Conservation (phyloP, 805 yeast species). For the Candida saitoana region DNA sequence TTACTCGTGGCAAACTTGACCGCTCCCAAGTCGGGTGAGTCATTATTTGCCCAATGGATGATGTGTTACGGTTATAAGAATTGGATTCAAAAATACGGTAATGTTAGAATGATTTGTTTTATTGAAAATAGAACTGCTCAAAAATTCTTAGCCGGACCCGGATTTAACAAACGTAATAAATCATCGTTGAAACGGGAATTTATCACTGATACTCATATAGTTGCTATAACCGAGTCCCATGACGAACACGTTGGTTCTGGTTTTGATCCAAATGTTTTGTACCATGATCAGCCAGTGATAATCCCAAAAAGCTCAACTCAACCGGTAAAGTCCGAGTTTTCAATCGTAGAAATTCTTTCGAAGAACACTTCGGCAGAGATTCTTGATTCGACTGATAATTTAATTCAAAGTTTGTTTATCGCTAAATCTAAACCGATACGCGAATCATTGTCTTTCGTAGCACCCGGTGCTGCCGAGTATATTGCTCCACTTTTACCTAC, state of each 20-base stretch:
- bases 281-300: conserved; percentile 35
- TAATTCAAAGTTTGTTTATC: conserved; percentile 4
- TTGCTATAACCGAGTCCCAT: conserved; percentile 43
- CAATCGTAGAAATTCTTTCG: conserved; percentile 55
- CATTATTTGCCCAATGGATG: conserved; percentile 70
- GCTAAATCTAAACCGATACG: conserved; percentile 34
- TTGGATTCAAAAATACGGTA: conserved; percentile 70
- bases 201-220: conserved; percentile 52
- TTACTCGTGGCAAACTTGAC: conserved; percentile 59
- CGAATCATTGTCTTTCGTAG: conserved; percentile 52
- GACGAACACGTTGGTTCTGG: conserved; percentile 23
- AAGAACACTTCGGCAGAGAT: conserved; percentile 24
- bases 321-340: conserved; percentile 36
- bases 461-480: conserved; percentile 76
- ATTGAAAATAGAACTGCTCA: conserved; percentile 50
- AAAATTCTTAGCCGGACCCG: conserved; percentile 55
- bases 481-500: conserved; percentile 25
- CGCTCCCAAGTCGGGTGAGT: conserved; percentile 51
- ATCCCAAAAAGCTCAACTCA: conserved; percentile 24
- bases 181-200: conserved; percentile 62
- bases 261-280: conserved; percentile 33
- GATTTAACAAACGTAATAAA: conserved; percentile 52
- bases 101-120: conserved; percentile 72
- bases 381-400: conserved; percentile 29
- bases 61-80: conserved; percentile 62